Conservation (phyloP, 2,329 filamentous ascomycete genomes). For the Penicillium sp. region DNA sequence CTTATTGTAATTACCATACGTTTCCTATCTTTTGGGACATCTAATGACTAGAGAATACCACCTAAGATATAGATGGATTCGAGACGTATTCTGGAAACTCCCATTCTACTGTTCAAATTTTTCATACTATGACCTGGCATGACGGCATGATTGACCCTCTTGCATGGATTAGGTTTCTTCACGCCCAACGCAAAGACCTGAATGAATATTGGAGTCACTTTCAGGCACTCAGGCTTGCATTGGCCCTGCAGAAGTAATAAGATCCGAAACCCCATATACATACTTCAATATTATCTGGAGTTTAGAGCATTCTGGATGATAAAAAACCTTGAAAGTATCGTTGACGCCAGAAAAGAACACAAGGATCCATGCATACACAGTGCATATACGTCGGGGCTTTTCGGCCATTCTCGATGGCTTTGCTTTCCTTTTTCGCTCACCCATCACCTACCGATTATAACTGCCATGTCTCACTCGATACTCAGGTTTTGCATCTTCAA, state of each 20-base stretch:
- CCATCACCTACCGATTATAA: background rate
- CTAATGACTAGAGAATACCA: background rate
- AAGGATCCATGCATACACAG: background rate
- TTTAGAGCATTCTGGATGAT: background rate
- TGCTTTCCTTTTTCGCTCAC: background rate
- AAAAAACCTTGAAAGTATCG: background rate
- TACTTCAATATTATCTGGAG: background rate
- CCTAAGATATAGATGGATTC: background rate
- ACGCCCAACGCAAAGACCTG: slow-evolving; percentile 6
- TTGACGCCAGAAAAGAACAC: background rate
- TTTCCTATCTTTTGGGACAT: background rate
- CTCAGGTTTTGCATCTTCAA: background rate
- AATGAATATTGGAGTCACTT: background rate
- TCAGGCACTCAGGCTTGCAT: slow-evolving; percentile 21
- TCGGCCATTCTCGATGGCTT: background rate
- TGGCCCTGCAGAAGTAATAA: background rate
- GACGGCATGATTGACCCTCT: background rate
- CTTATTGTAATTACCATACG: background rate
- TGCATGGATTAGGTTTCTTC: background rate
- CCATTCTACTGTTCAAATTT: background rate
- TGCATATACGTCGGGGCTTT: background rate
- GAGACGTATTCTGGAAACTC: background rate
- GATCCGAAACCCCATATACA: background rate
- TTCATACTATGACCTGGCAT: background rate
- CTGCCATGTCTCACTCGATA: background rate